Base-by-base conservation (phyloP, 352 stramenopile genomes). In the Globisporangium middletonii region DNA sequence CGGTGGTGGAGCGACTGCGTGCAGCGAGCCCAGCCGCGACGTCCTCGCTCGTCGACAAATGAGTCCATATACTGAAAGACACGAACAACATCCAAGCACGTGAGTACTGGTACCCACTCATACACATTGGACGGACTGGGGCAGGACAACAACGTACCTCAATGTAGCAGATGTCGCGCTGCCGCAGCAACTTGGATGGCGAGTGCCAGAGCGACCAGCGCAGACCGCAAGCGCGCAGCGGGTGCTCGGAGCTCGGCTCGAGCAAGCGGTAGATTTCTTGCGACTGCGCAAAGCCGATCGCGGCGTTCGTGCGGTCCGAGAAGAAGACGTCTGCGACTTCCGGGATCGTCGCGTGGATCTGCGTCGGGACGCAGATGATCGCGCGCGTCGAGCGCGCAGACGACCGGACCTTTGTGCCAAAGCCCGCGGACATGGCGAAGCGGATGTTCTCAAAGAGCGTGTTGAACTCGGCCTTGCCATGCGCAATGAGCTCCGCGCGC, bases 161-260 rank as follows among this genome's bases (percentile, higher is more conserved):
- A 47, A 88, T 62, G 65, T 84, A 88, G 44, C 81, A 59, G 8
- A 86, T 73, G 43, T 88, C 77, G 26, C 75, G 69, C 55, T 80
- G 72, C 11, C 77, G 73, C 19, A 79, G 73, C 62, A 88, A 69
- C 63, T 77, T 79, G 16, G 75, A 79, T 2, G 77, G 73, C 43
- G 72, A 77, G 57, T 86, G 64, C 75, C 75, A 86, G 43, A 88
- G 72, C 57, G 77, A 86, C 77, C 75, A 88, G 37, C 73, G 75
- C 64, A 88, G 51, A 1, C 71, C 73, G 26, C 73, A 82, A 2
- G 75, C 77, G n/a, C 72, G 75, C 53, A 69, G 78, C 50, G 77
- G 73, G 43, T 84, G 72, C 26, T 75, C 73, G 2, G 51, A 53
- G 26, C 71, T 73, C 7, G 75, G 69, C 54, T 65, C 62, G 43